These are phyloP conservation scores for Metarhizium album DNA, from an alignment of 2,329 filamentous ascomycete genomes.

Conservation along the genomic window DNA sequence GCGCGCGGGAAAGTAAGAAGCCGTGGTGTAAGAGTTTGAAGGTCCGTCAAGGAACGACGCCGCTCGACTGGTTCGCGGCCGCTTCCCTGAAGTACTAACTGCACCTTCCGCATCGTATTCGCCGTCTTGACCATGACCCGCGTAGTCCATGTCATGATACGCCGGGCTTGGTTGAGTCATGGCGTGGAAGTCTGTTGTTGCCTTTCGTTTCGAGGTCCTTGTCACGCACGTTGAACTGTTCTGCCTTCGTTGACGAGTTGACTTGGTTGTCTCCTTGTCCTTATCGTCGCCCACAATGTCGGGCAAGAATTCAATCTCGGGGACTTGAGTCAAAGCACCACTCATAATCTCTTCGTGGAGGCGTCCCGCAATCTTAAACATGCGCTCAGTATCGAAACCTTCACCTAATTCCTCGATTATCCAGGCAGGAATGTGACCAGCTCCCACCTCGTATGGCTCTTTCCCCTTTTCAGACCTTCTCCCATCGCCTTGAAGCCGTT, in stretches of 20 bases:
- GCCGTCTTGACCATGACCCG: slow-evolving; percentile 1
- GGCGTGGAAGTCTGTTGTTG: slow-evolving; percentile 8
- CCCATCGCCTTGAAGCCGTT: slow-evolving; percentile 33
- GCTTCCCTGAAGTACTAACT: slow-evolving; percentile 14
- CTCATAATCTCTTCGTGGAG: slow-evolving; percentile 34
- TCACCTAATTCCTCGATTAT: slow-evolving; percentile 33
- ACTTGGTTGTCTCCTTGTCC: slow-evolving; percentile 13
- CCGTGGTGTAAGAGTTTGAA: slow-evolving; percentile 2
- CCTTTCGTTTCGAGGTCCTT: slow-evolving; percentile 16
- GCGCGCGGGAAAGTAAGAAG: slow-evolving; percentile 10
- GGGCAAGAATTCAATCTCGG: slow-evolving; percentile 49
- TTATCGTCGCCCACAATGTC: slow-evolving; percentile 35
- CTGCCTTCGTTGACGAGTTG: slow-evolving; percentile 12
- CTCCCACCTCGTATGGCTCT: slow-evolving; percentile 15
- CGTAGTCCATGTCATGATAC: slow-evolving; percentile 4
- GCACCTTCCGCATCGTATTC: slow-evolving; percentile 6
- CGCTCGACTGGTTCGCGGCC: slow-evolving; percentile 10
- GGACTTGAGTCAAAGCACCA: slow-evolving; percentile 34
- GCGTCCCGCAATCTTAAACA: slow-evolving; percentile 34
- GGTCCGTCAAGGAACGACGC: slow-evolving; percentile 1
- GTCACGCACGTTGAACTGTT: slow-evolving; percentile 7
- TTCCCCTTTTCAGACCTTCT: slow-evolving; percentile 20
- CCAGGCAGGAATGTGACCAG: slow-evolving; percentile 38
- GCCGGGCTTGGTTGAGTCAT: slow-evolving; percentile 2
- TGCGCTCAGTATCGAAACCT: slow-evolving; percentile 36